phyloP scores from a whole-genome alignment of 371 early-diverging fungal genomes.

The Blakeslea trispora region DNA sequence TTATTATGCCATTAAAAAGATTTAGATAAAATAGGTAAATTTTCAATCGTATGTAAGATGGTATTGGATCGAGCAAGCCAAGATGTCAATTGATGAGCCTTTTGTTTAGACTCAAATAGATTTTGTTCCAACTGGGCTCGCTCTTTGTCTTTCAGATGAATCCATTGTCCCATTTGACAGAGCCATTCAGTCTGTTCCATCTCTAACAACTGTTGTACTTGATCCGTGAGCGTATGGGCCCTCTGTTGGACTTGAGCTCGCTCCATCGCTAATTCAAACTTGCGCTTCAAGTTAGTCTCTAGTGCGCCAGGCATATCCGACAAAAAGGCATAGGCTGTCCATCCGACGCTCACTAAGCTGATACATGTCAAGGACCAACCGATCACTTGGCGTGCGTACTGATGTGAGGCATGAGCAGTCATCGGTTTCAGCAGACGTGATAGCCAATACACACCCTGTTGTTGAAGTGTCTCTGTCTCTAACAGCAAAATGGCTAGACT shows the following conservation, averaged over 20 bases:
- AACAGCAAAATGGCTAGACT: background rate
- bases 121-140: background rate
- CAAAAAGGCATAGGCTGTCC: constrained; percentile 10
- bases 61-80: constrained; percentile 4
- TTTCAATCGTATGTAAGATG: background rate
- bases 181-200: constrained; percentile 3
- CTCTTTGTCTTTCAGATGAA: background rate
- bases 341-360: constrained; percentile 2
- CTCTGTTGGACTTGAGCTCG: background rate
- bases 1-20: no score
- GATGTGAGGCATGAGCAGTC: background rate
- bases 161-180: constrained; percentile 3
- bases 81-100: background rate
- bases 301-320: constrained; percentile 8
- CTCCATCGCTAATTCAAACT: constrained; percentile 6
- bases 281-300: constrained; percentile 5
- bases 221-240: background rate
- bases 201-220: constrained; percentile 2
- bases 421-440: constrained; percentile 1
- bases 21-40: constrained; percentile 38
- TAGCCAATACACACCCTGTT: background rate
- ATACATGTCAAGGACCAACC: background rate
- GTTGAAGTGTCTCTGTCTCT: background rate
- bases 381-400: background rate
- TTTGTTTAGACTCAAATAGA: background rate